Evolutionary conservation across 2,329 filamentous ascomycete species (phyloP), one percentile per base, ranked within the genome.

Genomic region (Xylariales sp.): DNA sequence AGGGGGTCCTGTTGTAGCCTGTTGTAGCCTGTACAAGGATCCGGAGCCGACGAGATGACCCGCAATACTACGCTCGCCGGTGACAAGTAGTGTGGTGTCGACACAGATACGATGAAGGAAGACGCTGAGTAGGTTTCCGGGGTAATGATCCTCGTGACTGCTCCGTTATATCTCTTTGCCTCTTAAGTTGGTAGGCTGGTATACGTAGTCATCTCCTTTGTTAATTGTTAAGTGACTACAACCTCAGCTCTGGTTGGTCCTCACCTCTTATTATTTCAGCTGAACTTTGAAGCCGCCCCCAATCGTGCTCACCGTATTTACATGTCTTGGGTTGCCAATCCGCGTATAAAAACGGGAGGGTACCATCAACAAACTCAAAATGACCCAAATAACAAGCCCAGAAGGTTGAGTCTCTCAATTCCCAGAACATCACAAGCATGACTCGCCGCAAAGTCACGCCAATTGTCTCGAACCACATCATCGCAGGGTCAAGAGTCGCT

Each of bases 341-440:
- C 49, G 53, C 46, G 43, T 75, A 75, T 75, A 76, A 74, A 71
- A 62, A 28, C 67, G 32, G 14, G 43, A 34, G 41, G n/a, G 59
- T 56, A 52, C 59, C 58, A 43, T 41, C 64, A 41, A 41, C 62
- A 59, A 45, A 30, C 30, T 49, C 53, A 73, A 41, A 43, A 76
- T 76, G 75, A 70, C 70, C 28, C 66, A 71, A 52, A 57, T 64
- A 58, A 52, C 60, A 18, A 69, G 41, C 62, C n/a, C 58, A 71
- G 62, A 71, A 69, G 69, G 72, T 75, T 75, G 68, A 69, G 72
- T 74, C 65, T 69, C 66, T 65, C 72, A 60, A 49, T 70, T 61
- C 63, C 68, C 54, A 68, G 49, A 14, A 59, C 36, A 59, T 64
- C 60, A 58, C 68, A 68, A 73, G 39, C 57, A 78, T 78, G 77